Base-by-base conservation (phyloP, 2,329 filamentous ascomycete species). In the Fusarium sp. region DNA sequence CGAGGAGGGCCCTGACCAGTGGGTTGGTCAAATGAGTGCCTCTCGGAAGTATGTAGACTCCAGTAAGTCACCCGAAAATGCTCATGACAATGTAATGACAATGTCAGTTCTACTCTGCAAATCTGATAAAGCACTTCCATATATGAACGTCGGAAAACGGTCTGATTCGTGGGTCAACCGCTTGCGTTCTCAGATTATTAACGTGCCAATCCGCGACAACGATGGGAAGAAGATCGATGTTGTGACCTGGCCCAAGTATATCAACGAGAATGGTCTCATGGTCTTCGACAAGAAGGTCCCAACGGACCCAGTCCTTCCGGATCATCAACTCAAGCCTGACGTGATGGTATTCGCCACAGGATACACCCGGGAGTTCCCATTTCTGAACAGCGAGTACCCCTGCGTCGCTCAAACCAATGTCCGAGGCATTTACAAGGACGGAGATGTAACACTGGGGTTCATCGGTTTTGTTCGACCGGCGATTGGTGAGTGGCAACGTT, bases 361-460 rank as follows among this genome's bases (percentile, higher is more conserved):
- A 0, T 89, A 88, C 73, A 78, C 76, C 1, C 82, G 83, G 27
- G 76, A 78, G 3, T 86, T 88, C 54, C 76, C 74, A 0, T 88
- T 87, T 72, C 76, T 88, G 10, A 74, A 79, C 16, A 69, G 75
- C 1, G 74, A 74, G 1, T 86, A 86, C 64, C 85, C 87, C 0
- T 82, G 80, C 6, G 85, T 87, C 8, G 79, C 85, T 57, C 85
- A 89, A 56, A 80, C 85, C 22, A 85, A 87, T 68, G 86, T 90
- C 16, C 86, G 88, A n/a, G 83, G 86, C 20, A 83, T 92, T 56
- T 91, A 90, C 78, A 82, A 80, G 29, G 64, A 76, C 4, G 79
- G 78, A 5, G 82, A 86, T 37, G 79, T 84, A 2, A 81, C 81
- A 0, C 72, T 87, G 0, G 85, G 81, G 4, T 88, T 85, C 71